Percentiles rank a stretch among this genome's conserved stretches.
Conservation (phyloP, 2,329 filamentous ascomycete species). For the Emericellopsis atlantica region DNA sequence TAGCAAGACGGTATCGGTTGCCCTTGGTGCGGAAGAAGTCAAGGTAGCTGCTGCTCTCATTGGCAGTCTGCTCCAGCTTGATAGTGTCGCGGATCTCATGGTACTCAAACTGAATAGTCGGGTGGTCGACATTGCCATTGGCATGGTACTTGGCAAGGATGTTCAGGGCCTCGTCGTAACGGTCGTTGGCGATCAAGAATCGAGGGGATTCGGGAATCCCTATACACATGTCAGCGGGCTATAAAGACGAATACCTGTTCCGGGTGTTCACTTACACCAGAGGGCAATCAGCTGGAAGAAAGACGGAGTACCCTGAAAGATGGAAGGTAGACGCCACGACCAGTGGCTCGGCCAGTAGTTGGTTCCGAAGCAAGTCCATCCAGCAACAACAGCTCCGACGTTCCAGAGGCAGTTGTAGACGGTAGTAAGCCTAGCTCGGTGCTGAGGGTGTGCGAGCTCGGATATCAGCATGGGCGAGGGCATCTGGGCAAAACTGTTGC, state of each 20-base stretch:
- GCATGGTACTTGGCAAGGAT: slow-evolving; percentile 51
- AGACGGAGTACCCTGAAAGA: slow-evolving; percentile 51
- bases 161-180: slow-evolving; percentile 45
- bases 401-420: slow-evolving; percentile 61
- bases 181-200: slow-evolving; percentile 52
- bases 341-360: slow-evolving; percentile 43
- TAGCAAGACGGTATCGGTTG: slow-evolving; percentile 50
- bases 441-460: slow-evolving; percentile 56
- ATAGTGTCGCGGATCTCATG: slow-evolving; percentile 55
- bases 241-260: no score
- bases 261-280: slow-evolving; percentile 23
- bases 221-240: no score
- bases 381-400: slow-evolving; percentile 41
- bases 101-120: slow-evolving; percentile 53
- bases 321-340: slow-evolving; percentile 54
- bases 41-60: slow-evolving; percentile 37
- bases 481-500: slow-evolving; percentile 52
- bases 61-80: slow-evolving; percentile 35
- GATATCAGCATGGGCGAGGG: slow-evolving; percentile 50
- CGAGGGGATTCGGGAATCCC: slow-evolving; percentile 54
- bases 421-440: slow-evolving; percentile 51
- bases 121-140: slow-evolving; percentile 42
- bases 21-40: slow-evolving; percentile 51
- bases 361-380: slow-evolving; percentile 52
- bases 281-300: slow-evolving; percentile 50